Percentiles rank a stretch among this genome's conserved stretches.
Evolutionary conservation across 2,329 filamentous ascomycete genomes (phyloP).

Genomic region (Hypocrella siamensis): DNA sequence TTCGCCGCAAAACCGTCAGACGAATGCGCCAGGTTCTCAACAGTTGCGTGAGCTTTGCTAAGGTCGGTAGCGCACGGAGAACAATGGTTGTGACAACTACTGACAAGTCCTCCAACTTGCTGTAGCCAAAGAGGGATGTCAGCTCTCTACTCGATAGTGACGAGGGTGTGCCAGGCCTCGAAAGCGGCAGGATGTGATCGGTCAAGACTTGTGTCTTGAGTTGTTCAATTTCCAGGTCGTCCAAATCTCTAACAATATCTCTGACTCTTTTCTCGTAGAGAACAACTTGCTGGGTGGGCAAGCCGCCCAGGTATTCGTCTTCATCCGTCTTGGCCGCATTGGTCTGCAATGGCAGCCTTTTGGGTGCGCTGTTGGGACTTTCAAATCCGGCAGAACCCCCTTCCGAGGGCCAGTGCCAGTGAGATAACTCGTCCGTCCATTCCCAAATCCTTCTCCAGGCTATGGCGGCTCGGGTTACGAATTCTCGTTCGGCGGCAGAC

Average conservation of each 20-base stretch:
- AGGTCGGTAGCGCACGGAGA: conserved; percentile 69
- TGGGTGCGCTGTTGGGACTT: conserved; percentile 24
- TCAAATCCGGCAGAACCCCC: conserved; percentile 39
- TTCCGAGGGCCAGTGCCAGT: conserved; percentile 40
- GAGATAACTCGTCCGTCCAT: conserved; percentile 58
- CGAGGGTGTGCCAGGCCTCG: conserved; percentile 20
- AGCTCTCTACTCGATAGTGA: conserved; percentile 15
- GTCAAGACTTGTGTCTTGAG: conserved; percentile 78
- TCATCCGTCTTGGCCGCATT: conserved; percentile 10
- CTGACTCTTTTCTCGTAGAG: conserved; percentile 59
- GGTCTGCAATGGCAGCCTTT: conserved; percentile 17
- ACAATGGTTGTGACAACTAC: conserved; percentile 84
- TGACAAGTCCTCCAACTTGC: conserved; percentile 74
- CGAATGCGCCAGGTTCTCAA: conserved; percentile 67
- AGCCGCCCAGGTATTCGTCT: conserved; percentile 48
- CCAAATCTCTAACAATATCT: conserved; percentile 54
- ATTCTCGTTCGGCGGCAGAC: conserved; percentile 50
- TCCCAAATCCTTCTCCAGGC: conserved; percentile 56
- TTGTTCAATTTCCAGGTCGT: conserved; percentile 62
- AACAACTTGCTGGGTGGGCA: conserved; percentile 47
- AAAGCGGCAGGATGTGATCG: conserved; percentile 52
- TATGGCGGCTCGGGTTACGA: conserved; percentile 54
- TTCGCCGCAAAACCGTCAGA: conserved; percentile 55
- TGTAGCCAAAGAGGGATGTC: conserved; percentile 38
- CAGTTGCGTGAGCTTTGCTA: conserved; percentile 59